Conservation (phyloP, 208 protist genomes). For the Acanthamoeba triangularis region DNA sequence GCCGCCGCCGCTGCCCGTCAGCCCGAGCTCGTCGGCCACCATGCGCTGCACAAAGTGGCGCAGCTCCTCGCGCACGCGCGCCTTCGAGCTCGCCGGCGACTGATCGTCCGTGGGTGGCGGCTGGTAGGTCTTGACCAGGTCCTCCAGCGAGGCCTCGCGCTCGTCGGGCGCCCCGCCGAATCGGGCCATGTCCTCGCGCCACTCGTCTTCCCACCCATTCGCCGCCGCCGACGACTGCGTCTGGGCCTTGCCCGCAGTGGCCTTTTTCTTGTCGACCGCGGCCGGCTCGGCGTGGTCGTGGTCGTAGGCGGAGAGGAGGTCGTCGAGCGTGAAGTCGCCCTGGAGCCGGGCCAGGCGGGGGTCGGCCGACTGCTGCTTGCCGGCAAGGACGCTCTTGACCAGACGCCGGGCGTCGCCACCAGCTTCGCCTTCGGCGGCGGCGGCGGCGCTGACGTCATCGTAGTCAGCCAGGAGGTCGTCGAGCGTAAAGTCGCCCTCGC, state of each 20-base stretch:
- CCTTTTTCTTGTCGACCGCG: neutral
- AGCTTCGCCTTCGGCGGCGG: neutral
- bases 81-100: neutral
- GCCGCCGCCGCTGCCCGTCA: too few species aligned
- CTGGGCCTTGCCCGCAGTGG: neutral
- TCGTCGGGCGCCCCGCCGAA: neutral
- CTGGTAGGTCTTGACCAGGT: conserved; percentile 23
- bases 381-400: neutral
- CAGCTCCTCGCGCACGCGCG: neutral
- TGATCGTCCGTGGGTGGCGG: neutral
- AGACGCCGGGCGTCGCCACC: neutral
- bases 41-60: neutral
- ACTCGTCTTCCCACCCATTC: conserved; percentile 32
- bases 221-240: neutral
- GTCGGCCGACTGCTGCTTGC: neutral
- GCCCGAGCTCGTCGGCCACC: neutral
- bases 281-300: neutral
- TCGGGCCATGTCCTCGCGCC: conserved; percentile 14
- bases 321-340: neutral
- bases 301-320: neutral
- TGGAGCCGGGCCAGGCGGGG: neutral
- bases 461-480: conserved; percentile 30
- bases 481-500: conserved; percentile 28
- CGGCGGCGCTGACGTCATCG: neutral
- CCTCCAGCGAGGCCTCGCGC: neutral